Percentiles rank a stretch among this genome's conserved stretches.
These are phyloP conservation scores for Ettlia oleoabundans DNA, from an alignment of 139 green algal genomes.

Conservation along the genomic window DNA sequence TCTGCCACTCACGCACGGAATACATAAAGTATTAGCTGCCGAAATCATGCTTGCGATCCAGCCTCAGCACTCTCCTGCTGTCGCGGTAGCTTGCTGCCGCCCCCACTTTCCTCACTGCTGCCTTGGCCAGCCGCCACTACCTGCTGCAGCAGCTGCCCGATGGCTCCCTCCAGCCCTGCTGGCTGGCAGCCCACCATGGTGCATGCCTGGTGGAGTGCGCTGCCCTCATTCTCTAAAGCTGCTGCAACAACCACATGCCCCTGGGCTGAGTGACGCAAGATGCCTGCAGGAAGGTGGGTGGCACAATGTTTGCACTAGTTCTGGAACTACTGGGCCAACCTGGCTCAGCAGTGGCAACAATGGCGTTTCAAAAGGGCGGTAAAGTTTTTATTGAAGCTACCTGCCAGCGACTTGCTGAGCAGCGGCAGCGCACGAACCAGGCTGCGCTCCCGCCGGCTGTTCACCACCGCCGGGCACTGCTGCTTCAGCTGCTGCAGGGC, in stretches of 20 bases:
- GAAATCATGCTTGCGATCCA: no score
- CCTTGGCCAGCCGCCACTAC: neutral
- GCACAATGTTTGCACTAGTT: no score
- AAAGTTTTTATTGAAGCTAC: no score
- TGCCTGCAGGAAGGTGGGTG: slow-evolving; percentile 20
- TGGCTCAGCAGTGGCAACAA: no score
- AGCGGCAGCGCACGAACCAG: slow-evolving; percentile 16
- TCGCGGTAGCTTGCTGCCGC: no score
- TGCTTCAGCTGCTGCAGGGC: slow-evolving; percentile 8
- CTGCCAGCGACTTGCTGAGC: slow-evolving; percentile 4
- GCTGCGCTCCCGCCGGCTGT: slow-evolving; percentile 25
- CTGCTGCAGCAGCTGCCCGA: neutral
- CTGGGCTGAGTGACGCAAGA: neutral
- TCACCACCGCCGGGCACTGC: slow-evolving; percentile 14
- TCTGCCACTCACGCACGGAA: no score
- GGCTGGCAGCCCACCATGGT: neutral
- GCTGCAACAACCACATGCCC: neutral
- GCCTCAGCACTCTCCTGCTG: no score
- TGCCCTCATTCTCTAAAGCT: neutral
- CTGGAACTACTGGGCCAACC: no score
- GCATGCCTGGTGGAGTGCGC: slow-evolving; percentile 1
- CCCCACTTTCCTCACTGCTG: neutral
- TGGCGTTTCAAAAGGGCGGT: no score
- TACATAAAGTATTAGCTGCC: no score
- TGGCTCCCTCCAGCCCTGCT: neutral